Base-by-base conservation (phyloP, 257 asterid genomes). In the Solanum neorickii region DNA sequence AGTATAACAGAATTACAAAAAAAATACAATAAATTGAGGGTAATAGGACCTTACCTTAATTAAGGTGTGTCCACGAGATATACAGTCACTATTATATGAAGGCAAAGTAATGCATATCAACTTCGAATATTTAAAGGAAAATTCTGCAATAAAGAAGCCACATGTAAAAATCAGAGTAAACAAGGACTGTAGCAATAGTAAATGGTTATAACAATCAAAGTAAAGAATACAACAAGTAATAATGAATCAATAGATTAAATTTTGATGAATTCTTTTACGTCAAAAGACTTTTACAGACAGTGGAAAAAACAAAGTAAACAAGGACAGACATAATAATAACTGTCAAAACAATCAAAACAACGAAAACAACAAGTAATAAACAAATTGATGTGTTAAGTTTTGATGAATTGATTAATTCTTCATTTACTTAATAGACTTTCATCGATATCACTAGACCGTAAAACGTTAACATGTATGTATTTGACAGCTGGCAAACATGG, bases 401-500 rank as follows among this genome's bases (percentile, higher is more conserved):
- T 59, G 25, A 59, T 59, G 12, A 59, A 3, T 3, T 60, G n/a
- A 21, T 9, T 60, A 20, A 21, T 21, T 60, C 14, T 21, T 21
- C 4, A 4, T 60, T 21, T 60, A 60, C 5, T 6, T 23, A 1
- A 18, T 1, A 33, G 2, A 33, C 15, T 72, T 33, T 72, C 2
- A 9, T 9, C 25, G 9, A 33, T 72, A 72, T 9, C 15, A 33
- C 46, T 35, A 73, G 5, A 73, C 0, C 0, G 7, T 72, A 72
- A 72, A 69, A 25, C 15, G 0, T 14, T 14, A 25, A 35, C 16
- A 33, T 35, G 46, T 47, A 33, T 37, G 27, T 18, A 80, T 80
- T 27, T 9, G 44, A 80, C 68, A 80, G 85, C 68, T 80, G 66
- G 68, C 16, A 29, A 80, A 80, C 85, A 80, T 80, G 85, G 42